phyloP scores from a whole-genome alignment of 2,329 filamentous ascomycete species.

The Furcasterigmium furcatum region DNA sequence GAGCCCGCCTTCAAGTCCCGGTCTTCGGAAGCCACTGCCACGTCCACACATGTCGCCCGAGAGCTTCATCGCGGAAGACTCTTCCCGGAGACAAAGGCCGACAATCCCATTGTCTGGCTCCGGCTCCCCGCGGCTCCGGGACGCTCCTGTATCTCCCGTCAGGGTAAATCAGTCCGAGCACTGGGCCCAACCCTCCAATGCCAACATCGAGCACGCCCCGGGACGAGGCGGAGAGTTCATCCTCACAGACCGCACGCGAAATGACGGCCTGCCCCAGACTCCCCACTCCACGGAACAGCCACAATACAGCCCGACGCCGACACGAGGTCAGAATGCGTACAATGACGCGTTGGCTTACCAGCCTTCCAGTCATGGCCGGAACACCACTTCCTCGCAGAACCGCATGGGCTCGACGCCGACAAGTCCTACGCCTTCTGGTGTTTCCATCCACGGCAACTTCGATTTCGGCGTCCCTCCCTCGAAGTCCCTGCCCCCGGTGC shows the following conservation, averaged over 20 bases:
- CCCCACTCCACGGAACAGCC: constrained; percentile 33
- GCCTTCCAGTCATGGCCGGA: background rate
- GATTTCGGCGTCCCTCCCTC: background rate
- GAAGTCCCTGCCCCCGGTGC: background rate
- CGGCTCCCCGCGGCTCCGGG: constrained; percentile 42
- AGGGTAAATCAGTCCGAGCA: constrained; percentile 50
- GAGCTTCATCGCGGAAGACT: constrained; percentile 23
- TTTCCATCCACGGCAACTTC: background rate
- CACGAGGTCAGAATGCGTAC: background rate
- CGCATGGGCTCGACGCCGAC: constrained; percentile 26
- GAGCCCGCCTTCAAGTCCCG: constrained; percentile 19
- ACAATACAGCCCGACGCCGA: constrained; percentile 24
- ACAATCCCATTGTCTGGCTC: constrained; percentile 15
- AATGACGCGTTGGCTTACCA: background rate
- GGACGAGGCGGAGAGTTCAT: constrained; percentile 19
- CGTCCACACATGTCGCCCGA: constrained; percentile 26
- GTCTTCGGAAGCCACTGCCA: constrained; percentile 31
- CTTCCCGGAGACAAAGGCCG: constrained; percentile 25
- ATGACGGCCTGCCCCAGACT: constrained; percentile 26
- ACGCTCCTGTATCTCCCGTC: constrained; percentile 53
- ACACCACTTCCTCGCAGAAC: constrained; percentile 15
- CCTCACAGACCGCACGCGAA: constrained; percentile 18
- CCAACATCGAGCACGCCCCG: constrained; percentile 42
- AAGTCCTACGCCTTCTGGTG: constrained; percentile 13
- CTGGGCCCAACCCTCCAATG: constrained; percentile 50